These are phyloP conservation scores for Nannizzia gypsea DNA, from an alignment of 2,329 filamentous ascomycete genomes.

Conservation along the genomic window DNA sequence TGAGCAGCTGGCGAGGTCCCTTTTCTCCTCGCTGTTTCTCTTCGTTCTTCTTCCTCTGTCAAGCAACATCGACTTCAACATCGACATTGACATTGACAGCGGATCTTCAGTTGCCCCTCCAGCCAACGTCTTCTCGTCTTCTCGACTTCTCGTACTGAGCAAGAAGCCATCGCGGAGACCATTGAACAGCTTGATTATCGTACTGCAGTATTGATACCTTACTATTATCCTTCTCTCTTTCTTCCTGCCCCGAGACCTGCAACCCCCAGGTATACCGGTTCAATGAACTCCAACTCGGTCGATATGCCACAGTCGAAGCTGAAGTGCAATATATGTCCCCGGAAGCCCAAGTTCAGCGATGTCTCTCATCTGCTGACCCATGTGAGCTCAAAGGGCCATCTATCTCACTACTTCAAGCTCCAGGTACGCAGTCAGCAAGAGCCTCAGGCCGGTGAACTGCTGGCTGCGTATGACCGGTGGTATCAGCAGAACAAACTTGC, in stretches of 20 bases:
- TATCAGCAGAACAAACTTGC: conserved; percentile 61
- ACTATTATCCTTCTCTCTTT: conserved; percentile 11
- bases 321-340: conserved; percentile 71
- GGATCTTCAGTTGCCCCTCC: background rate
- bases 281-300: conserved; percentile 4
- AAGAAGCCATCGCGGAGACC: conserved; percentile 14
- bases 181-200: conserved; percentile 5
- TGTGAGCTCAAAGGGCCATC: conserved; percentile 81
- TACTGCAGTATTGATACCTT: conserved; percentile 8
- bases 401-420: conserved; percentile 71
- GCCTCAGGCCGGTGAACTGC: conserved; percentile 46
- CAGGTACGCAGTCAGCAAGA: conserved; percentile 61
- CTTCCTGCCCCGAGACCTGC: background rate
- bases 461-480: conserved; percentile 67
- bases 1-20: conserved; percentile 12
- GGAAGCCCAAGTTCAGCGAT: conserved; percentile 71
- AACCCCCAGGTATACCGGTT: background rate
- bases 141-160: conserved; percentile 15
- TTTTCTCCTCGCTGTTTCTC: conserved; percentile 17
- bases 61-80: no score
- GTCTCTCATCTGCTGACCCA: conserved; percentile 86
- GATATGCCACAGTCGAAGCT: conserved; percentile 46
- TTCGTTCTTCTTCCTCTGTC: conserved; percentile 13
- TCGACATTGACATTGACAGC: no score
- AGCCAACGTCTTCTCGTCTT: conserved; percentile 6